Conservation (phyloP, 2,329 filamentous ascomycete species). For the Hymenoscyphus occultus region DNA sequence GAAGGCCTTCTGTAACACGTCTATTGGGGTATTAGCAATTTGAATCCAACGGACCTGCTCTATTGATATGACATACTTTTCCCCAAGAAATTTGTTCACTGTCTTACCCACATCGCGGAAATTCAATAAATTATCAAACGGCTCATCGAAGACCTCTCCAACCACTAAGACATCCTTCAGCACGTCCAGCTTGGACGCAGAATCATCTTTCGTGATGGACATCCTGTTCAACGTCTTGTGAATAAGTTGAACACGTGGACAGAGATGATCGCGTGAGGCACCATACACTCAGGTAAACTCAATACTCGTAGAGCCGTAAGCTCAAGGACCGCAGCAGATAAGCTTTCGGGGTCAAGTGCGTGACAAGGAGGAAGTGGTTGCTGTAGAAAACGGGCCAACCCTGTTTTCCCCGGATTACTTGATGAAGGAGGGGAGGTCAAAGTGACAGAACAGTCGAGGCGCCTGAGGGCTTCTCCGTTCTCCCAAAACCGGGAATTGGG, state of each 20-base stretch:
- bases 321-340: neutral
- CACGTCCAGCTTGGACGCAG: neutral
- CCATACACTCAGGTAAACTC: neutral
- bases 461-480: neutral
- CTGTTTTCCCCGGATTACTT: neutral
- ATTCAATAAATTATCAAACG: constrained; percentile 63
- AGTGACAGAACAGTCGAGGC: neutral
- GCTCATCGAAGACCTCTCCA: neutral
- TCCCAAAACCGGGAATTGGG: neutral
- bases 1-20: constrained; percentile 56
- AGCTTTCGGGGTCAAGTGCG: neutral
- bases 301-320: neutral
- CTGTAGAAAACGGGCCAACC: neutral
- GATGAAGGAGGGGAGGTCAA: neutral
- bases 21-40: constrained; percentile 27
- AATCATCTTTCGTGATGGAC: neutral
- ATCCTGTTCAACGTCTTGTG: neutral
- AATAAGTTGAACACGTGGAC: neutral
- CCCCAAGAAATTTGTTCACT: constrained; percentile 57
- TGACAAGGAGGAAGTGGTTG: neutral
- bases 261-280: neutral
- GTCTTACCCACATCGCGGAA: constrained; percentile 73
- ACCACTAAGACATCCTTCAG: neutral
- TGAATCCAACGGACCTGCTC: neutral
- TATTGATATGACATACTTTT: constrained; percentile 45